Evolutionary conservation across 1,139 yeast species (phyloP), one percentile per base, ranked within the genome.

Genomic region (Geotrichum aggregatum): DNA sequence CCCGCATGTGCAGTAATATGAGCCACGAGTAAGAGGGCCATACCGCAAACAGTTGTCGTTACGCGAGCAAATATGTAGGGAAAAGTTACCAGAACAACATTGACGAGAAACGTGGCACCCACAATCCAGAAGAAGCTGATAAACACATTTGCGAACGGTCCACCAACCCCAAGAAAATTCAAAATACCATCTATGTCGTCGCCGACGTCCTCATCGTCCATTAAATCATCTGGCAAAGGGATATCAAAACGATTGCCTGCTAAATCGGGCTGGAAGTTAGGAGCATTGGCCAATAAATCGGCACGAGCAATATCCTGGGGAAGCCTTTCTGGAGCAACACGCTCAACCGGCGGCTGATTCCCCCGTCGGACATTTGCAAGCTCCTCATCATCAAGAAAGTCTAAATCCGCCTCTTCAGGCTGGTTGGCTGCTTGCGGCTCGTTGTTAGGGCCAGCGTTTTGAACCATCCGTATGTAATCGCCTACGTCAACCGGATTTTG

Each of bases 111-210:
- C 7, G 50, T 40, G 35, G 33, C 44, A 21, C 39, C 33, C 11
- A 33, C 21, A 13, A 48, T 49, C 34, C 47, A 33, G 13, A 41
- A 21, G 4, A 50, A 40, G 14, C 26, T 46, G 61, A 60, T 33
- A 63, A 46, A 47, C n/a, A 59, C 55, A 5, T 54, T 49, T 16
- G 54, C 34, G 3, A 67, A 36, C 5, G 71, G 69, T 3, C 70
- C 71, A 7, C 67, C 59, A 35, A 66, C 52, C 2, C 70, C 71
- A 11, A 66, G 56, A 10, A 67, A 57, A 39, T 66, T 66, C 18
- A 65, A 51, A 18, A 67, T 47, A 1, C 66, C 69, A 13, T 64
- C 70, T n/a, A 62, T 50, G 5, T 65, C 69, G 24, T 65, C 67
- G 10, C 33, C 54, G n/a, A 40, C 47, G n/a, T 44, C 42, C 38